Conservation (phyloP, 2,329 filamentous ascomycete genomes). For the Xylariales sp. region DNA sequence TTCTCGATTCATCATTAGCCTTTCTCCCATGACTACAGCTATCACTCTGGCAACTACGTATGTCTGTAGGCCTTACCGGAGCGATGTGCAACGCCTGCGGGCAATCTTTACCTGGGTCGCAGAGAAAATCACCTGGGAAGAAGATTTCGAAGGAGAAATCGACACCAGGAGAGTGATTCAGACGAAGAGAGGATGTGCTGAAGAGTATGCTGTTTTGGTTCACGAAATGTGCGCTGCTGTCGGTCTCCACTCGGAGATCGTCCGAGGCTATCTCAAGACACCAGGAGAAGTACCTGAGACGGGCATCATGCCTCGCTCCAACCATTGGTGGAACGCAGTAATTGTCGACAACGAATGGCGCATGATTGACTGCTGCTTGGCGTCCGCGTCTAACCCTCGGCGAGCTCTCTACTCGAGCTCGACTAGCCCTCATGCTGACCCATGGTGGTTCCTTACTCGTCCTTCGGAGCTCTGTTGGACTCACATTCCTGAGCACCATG, state of each 20-base stretch:
- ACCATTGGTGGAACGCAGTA: constrained; percentile 98
- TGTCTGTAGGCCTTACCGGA: constrained; percentile 89
- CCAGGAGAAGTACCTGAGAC: constrained; percentile 82
- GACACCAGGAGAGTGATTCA: constrained; percentile 83
- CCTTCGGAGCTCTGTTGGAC: constrained; percentile 93
- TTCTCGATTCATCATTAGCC: constrained; percentile 78
- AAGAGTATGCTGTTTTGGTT: constrained; percentile 86
- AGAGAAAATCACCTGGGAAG: constrained; percentile 95
- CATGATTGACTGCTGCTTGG: constrained; percentile 89
- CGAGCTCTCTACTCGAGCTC: constrained; percentile 72
- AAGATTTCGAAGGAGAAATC: constrained; percentile 81
- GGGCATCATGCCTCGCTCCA: constrained; percentile 77
- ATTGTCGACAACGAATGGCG: constrained; percentile 94
- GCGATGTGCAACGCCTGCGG: constrained; percentile 85
- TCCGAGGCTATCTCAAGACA: constrained; percentile 85
- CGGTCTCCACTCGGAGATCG: constrained; percentile 80
- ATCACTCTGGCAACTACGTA: constrained; percentile 83
- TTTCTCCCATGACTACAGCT: constrained; percentile 79
- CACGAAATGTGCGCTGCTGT: constrained; percentile 91
- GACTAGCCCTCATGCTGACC: constrained; percentile 67
- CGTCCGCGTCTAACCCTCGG: constrained; percentile 83
- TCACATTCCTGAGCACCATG: constrained; percentile 81
- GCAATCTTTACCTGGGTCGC: constrained; percentile 97
- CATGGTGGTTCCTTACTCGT: constrained; percentile 89
- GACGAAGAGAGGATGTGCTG: constrained; percentile 74